Conservation (phyloP, 371 early-diverging fungal genomes). For the Agmasoma carcini region DNA sequence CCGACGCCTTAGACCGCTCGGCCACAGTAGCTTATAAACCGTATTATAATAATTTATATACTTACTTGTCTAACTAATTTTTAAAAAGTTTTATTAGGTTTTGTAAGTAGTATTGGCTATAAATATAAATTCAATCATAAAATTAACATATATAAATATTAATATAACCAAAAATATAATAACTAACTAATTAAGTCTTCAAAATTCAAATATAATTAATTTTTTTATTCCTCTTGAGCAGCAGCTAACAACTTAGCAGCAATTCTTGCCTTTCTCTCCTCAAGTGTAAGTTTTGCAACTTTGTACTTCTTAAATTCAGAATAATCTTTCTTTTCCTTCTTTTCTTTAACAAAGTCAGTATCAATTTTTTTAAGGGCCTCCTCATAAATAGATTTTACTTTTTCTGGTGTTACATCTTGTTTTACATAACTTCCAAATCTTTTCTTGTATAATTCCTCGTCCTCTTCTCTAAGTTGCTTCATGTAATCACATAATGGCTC, state of each 20-base stretch:
- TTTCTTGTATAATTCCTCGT: slow-evolving; percentile 84
- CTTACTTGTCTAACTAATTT: no score
- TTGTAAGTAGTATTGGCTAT: no score
- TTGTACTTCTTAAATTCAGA: slow-evolving; percentile 40
- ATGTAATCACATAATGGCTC: slow-evolving; percentile 93
- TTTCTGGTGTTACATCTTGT: slow-evolving; percentile 71
- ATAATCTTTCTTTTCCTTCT: slow-evolving; percentile 45
- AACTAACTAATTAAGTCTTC: slow-evolving; percentile 5
- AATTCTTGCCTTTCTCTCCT: slow-evolving; percentile 43
- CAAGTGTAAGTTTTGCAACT: slow-evolving; percentile 36
- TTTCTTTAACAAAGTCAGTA: slow-evolving; percentile 22
- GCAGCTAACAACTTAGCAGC: slow-evolving; percentile 34
- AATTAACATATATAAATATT: no score
- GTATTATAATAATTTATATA: no score
- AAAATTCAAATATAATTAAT: background rate
- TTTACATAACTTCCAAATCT: slow-evolving; percentile 87
- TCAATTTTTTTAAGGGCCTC: slow-evolving; percentile 61
- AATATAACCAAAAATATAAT: slow-evolving; percentile 7
- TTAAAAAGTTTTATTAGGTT: no score
- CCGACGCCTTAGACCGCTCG: no score
- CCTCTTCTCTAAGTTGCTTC: slow-evolving; percentile 84
- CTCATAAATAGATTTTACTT: slow-evolving; percentile 80
- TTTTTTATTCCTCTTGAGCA: slow-evolving; percentile 5
- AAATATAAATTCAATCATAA: no score
- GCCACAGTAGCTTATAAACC: no score